phyloP scores from a whole-genome alignment of 2,329 filamentous ascomycete genomes.

The Aquanectria penicillioides region DNA sequence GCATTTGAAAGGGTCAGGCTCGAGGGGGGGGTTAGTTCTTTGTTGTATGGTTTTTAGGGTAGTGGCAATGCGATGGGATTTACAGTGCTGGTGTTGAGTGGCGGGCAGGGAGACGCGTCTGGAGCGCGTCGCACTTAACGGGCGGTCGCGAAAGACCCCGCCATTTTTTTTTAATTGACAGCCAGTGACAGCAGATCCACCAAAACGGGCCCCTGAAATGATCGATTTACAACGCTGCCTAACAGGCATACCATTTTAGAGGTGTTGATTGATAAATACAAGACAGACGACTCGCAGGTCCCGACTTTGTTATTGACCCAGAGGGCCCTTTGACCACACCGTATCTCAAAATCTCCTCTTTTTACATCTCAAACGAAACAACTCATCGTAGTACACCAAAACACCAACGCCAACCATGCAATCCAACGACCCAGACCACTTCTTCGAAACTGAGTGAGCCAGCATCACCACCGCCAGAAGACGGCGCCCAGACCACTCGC shows the following conservation, averaged over 20 bases:
- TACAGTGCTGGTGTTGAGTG: slow-evolving; percentile 16
- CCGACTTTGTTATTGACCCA: too few species aligned
- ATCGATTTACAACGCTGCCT: slow-evolving; percentile 14
- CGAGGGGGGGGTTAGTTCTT: background rate
- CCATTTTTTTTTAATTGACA: slow-evolving; percentile 30
- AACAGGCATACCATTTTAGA: too few species aligned
- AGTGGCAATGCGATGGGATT: background rate
- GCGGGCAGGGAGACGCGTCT: slow-evolving; percentile 49
- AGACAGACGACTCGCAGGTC: too few species aligned
- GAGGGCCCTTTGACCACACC: too few species aligned
- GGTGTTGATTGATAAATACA: too few species aligned
- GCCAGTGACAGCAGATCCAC: slow-evolving; percentile 30
- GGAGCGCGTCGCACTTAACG: slow-evolving; percentile 53
- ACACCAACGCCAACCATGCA: slow-evolving; percentile 60
- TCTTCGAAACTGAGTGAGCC: slow-evolving; percentile 90
- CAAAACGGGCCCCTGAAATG: slow-evolving; percentile 23
- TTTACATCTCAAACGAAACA: too few species aligned
- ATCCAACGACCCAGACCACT: slow-evolving; percentile 79
- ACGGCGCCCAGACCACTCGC: background rate
- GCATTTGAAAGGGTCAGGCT: slow-evolving; percentile 17
- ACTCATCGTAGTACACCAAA: background rate
- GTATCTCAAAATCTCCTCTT: too few species aligned
- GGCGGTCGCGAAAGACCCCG: slow-evolving; percentile 41
- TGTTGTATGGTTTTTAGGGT: background rate
- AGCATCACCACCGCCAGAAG: slow-evolving; percentile 27